These are phyloP conservation scores for Alternaria sp. DNA, from an alignment of 2,329 filamentous ascomycete genomes.

Conservation along the genomic window DNA sequence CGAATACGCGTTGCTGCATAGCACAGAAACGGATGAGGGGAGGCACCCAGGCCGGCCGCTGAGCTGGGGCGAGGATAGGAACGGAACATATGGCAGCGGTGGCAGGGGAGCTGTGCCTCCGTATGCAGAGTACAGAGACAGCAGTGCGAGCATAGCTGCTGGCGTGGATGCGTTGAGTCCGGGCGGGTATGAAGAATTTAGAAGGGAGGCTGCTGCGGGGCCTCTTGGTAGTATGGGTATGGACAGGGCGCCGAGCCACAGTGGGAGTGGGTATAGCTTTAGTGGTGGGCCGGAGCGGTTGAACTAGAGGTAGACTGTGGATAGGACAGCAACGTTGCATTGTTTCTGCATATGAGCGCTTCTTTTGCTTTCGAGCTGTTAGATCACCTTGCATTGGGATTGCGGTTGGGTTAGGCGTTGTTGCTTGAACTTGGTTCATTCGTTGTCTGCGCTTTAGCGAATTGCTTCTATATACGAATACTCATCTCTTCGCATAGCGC, in stretches of 20 bases:
- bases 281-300: slow-evolving; percentile 6
- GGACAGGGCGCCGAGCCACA: slow-evolving; percentile 20
- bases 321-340: background rate
- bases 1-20: slow-evolving; percentile 59
- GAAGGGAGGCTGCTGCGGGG: slow-evolving; percentile 26
- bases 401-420: background rate
- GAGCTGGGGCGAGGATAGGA: slow-evolving; percentile 47
- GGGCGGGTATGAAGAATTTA: slow-evolving; percentile 45
- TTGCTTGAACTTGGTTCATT: background rate
- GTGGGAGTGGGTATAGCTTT: slow-evolving; percentile 32
- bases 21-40: slow-evolving; percentile 48
- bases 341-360: background rate
- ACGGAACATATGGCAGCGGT: slow-evolving; percentile 28
- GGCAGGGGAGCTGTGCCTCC: slow-evolving; percentile 39
- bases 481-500: background rate
- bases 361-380: background rate
- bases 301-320: background rate
- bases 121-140: slow-evolving; percentile 41
- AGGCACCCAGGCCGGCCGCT: slow-evolving; percentile 49
- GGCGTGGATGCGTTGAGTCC: slow-evolving; percentile 42
- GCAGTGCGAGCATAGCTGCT: slow-evolving; percentile 15
- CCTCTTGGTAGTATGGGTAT: slow-evolving; percentile 1
- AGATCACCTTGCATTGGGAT: background rate
- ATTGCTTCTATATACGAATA: background rate
- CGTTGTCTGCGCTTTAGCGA: slow-evolving; percentile 9